Percentiles rank a stretch among this genome's conserved stretches.
Evolutionary conservation across 225 moss, liverwort and hornwort genomes (phyloP).

Genomic region (Polytrichum formosum): DNA sequence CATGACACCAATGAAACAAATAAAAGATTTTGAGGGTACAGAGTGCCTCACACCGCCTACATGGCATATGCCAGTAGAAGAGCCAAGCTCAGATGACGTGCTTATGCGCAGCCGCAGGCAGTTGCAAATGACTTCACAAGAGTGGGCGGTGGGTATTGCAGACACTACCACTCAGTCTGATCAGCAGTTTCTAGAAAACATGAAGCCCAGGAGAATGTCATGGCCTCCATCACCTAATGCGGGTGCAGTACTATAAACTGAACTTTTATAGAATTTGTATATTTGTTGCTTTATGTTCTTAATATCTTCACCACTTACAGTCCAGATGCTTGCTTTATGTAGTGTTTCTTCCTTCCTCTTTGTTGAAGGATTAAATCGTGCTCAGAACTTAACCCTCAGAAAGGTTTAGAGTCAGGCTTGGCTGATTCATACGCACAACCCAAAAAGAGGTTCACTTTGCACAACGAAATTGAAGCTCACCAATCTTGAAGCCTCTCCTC

Average conservation of each 20-base stretch:
- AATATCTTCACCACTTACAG: too few species aligned
- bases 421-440: too few species aligned
- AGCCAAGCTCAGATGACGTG: constrained; percentile 76
- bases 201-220: constrained; percentile 80
- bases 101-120: constrained; percentile 65
- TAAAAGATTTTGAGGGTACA: constrained; percentile 40
- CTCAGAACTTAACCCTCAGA: too few species aligned
- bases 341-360: too few species aligned
- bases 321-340: too few species aligned
- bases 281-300: too few species aligned
- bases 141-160: constrained; percentile 54
- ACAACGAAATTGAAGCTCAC: too few species aligned
- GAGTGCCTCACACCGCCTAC: constrained; percentile 68
- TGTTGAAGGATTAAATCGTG: too few species aligned
- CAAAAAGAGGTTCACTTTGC: too few species aligned
- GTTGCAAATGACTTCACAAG: constrained; percentile 61
- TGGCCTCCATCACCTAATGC: constrained; percentile 76
- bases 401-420: too few species aligned
- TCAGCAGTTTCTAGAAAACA: constrained; percentile 60
- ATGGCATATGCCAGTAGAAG: constrained; percentile 72
- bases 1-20: constrained; percentile 49
- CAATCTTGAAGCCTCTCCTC: too few species aligned
- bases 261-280: too few species aligned
- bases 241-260: constrained; percentile 36
- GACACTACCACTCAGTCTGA: constrained; percentile 56